phyloP scores from a whole-genome alignment of 2,329 filamentous ascomycete species.

The Aureobasidium uvarum region DNA sequence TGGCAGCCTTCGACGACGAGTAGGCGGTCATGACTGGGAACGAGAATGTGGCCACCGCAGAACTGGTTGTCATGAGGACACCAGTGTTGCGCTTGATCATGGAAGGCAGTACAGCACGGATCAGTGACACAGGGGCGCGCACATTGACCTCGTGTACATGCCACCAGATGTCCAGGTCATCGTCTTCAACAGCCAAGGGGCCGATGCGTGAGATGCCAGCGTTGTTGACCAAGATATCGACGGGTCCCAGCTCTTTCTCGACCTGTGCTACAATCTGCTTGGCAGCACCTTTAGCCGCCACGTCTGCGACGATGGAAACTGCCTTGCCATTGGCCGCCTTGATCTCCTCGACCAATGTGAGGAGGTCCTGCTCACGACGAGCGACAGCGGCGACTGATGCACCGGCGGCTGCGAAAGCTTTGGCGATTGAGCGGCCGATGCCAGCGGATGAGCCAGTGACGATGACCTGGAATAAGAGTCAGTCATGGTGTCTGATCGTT shows the following conservation, averaged over 20 bases:
- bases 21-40: slow-evolving; percentile 33
- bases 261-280: slow-evolving; percentile 29
- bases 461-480: background rate
- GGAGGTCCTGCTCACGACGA: slow-evolving; percentile 30
- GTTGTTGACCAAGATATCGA: slow-evolving; percentile 22
- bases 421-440: slow-evolving; percentile 19
- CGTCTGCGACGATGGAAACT: slow-evolving; percentile 29
- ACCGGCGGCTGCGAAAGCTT: slow-evolving; percentile 26
- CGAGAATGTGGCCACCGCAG: slow-evolving; percentile 25
- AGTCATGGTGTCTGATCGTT: background rate
- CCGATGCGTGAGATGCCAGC: slow-evolving; percentile 27
- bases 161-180: slow-evolving; percentile 33
- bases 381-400: slow-evolving; percentile 22
- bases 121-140: slow-evolving; percentile 30
- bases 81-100: slow-evolving; percentile 31
- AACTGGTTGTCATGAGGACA: slow-evolving; percentile 29
- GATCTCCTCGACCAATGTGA: slow-evolving; percentile 31
- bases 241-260: slow-evolving; percentile 26
- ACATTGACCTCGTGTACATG: slow-evolving; percentile 34
- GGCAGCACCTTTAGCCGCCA: slow-evolving; percentile 27
- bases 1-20: slow-evolving; percentile 32
- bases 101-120: slow-evolving; percentile 31
- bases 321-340: slow-evolving; percentile 28
- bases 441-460: slow-evolving; percentile 22
- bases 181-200: slow-evolving; percentile 25